These are phyloP conservation scores for Kokia cookei DNA, from an alignment of 441 rosid species.

Conservation along the genomic window DNA sequence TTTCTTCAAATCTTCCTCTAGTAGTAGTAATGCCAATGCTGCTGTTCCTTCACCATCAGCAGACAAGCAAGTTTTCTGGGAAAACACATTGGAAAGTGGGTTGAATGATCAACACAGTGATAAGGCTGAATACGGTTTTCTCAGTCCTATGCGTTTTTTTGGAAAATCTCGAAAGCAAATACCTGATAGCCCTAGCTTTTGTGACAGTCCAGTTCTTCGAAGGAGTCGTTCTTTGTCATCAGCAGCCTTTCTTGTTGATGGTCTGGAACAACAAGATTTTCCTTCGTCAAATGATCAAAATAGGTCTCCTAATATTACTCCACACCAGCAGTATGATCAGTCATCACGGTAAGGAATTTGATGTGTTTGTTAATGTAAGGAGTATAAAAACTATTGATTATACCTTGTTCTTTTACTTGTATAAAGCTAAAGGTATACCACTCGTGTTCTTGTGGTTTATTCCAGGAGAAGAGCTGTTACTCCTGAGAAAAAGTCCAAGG, in stretches of 20 bases:
- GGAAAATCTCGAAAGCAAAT: constrained; percentile 49
- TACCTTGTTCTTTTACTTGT: background rate
- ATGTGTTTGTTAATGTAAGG: background rate
- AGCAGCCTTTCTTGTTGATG: constrained; percentile 55
- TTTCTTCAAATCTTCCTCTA: constrained; percentile 63
- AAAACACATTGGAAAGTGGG: constrained; percentile 30
- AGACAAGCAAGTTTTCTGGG: constrained; percentile 44
- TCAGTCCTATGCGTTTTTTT: constrained; percentile 29
- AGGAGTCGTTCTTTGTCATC: constrained; percentile 83
- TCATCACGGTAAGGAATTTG: constrained; percentile 46
- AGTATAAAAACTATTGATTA: background rate
- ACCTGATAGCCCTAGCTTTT: constrained; percentile 37
- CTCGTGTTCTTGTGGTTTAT: constrained; percentile 6
- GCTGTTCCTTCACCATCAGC: constrained; percentile 25
- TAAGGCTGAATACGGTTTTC: constrained; percentile 13
- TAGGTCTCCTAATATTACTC: constrained; percentile 34
- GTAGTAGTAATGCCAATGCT: constrained; percentile 28
- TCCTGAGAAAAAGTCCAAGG: constrained; percentile 49
- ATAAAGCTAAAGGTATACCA: background rate
- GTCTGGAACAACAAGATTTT: constrained; percentile 29
- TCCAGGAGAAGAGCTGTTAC: constrained; percentile 32
- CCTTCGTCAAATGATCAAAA: constrained; percentile 31
- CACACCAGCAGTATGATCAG: constrained; percentile 32
- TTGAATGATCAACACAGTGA: constrained; percentile 28
- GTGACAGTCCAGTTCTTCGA: constrained; percentile 44